Conservation (phyloP, 306 rosid genomes). For the Sphenostylis stenocarpa region DNA sequence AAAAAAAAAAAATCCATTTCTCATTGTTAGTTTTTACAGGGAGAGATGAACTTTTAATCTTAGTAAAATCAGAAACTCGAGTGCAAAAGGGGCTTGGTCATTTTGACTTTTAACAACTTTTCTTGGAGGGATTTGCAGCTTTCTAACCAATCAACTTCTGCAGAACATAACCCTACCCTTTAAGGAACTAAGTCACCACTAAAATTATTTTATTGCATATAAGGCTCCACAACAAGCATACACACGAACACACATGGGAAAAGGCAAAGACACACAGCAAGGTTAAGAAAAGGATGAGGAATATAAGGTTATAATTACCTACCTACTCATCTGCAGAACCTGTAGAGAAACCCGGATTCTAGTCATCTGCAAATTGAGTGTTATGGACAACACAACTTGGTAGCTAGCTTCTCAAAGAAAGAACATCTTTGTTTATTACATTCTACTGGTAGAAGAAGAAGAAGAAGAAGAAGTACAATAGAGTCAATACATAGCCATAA, state of each 20-base stretch:
- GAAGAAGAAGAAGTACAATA: slow-evolving; percentile 7
- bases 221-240: slow-evolving; percentile 25
- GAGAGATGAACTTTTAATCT: not conserved
- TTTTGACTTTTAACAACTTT: slow-evolving; percentile 4
- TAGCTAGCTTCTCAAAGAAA: slow-evolving; percentile 19
- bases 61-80: not conserved
- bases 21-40: not conserved
- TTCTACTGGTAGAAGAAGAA: not conserved
- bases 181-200: not conserved
- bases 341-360: slow-evolving; percentile 4
- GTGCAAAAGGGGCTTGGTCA: not conserved
- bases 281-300: not conserved
- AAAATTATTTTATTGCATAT: slow-evolving; percentile 23
- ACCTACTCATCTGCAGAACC: slow-evolving; percentile 39
- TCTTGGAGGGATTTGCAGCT: slow-evolving; percentile 15
- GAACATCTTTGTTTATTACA: slow-evolving; percentile 36
- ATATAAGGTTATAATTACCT: slow-evolving; percentile 24
- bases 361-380: slow-evolving; percentile 41
- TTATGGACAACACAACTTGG: slow-evolving; percentile 24
- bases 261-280: not conserved
- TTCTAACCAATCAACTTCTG: slow-evolving; percentile 8
- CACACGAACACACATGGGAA: not conserved
- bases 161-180: slow-evolving; percentile 17
- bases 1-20: not conserved
- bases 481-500: slow-evolving; percentile 28